Percentiles rank a stretch among this genome's conserved stretches.
These are phyloP conservation scores for Fusarium sp. DNA, from an alignment of 2,329 filamentous ascomycete genomes.

Conservation along the genomic window DNA sequence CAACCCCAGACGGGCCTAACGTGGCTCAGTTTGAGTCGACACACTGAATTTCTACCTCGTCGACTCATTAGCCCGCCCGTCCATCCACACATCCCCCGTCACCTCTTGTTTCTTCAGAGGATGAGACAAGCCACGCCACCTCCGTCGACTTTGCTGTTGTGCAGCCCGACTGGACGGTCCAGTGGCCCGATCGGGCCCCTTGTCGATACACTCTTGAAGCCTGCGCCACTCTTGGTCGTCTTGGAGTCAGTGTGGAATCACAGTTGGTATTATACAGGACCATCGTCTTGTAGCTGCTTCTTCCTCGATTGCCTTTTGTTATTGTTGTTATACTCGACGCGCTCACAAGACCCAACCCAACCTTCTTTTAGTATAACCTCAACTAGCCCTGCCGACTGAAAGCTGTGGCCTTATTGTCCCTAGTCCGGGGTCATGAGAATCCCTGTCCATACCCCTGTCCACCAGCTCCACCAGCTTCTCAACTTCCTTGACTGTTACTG, in stretches of 20 bases:
- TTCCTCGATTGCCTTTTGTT: constrained; percentile 22
- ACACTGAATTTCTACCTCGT: constrained; percentile 43
- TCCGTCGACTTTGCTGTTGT: constrained; percentile 44
- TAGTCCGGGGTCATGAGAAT: constrained; percentile 41
- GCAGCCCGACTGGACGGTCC: constrained; percentile 48
- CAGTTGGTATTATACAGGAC: constrained; percentile 27
- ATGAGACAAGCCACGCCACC: constrained; percentile 52
- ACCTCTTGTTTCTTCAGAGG: constrained; percentile 47
- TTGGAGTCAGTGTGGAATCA: constrained; percentile 44
- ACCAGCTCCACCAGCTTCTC: constrained; percentile 37
- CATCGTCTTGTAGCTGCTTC: constrained; percentile 32
- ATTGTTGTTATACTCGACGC: constrained; percentile 10
- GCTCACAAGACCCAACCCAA: constrained; percentile 20
- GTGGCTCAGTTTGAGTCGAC: constrained; percentile 49
- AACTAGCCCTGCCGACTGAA: constrained; percentile 40
- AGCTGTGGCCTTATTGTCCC: constrained; percentile 47
- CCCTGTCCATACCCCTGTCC: constrained; percentile 39
- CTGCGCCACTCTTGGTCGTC: constrained; percentile 48
- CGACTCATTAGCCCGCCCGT: constrained; percentile 49
- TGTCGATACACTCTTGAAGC: constrained; percentile 48
- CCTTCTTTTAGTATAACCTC: constrained; percentile 27
- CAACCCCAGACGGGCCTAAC: constrained; percentile 51
- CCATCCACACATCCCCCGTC: constrained; percentile 41
- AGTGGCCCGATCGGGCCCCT: constrained; percentile 49
- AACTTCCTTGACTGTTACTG: constrained; percentile 46